Evolutionary conservation across 2,329 filamentous ascomycete genomes (phyloP).

Genomic region (Polychaeton citri): DNA sequence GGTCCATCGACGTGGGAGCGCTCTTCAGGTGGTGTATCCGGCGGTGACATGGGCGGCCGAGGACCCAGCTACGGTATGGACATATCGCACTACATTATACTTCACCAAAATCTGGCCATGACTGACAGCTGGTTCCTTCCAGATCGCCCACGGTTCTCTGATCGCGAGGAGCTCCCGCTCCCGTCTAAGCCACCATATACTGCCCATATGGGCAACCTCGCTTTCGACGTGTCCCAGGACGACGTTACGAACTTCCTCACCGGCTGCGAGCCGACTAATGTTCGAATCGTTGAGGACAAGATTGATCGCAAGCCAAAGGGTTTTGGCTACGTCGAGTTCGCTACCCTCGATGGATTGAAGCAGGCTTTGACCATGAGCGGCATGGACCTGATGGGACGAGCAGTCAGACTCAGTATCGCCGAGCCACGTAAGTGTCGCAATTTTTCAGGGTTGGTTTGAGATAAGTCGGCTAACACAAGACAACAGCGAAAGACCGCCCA

Average conservation of each 20-base stretch:
- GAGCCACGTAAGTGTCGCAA: constrained; percentile 70
- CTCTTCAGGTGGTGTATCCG: constrained; percentile 16
- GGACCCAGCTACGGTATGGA: constrained; percentile 19
- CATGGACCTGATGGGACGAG: constrained; percentile 70
- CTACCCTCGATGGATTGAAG: constrained; percentile 74
- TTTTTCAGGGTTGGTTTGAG: no score
- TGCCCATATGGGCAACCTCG: constrained; percentile 89
- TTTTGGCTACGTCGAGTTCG: constrained; percentile 95
- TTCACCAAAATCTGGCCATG: background rate
- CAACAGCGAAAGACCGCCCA: constrained; percentile 68
- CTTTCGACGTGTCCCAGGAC: constrained; percentile 78
- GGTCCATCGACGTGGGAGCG: constrained; percentile 16
- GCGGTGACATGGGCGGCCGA: constrained; percentile 9
- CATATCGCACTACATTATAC: no score
- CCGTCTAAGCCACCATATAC: constrained; percentile 90
- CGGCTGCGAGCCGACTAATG: constrained; percentile 73
- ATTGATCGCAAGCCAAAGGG: constrained; percentile 89
- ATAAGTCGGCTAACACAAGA: background rate
- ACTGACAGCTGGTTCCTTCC: constrained; percentile 5
- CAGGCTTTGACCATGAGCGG: constrained; percentile 77
- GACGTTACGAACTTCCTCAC: constrained; percentile 77
- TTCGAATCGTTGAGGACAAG: constrained; percentile 95
- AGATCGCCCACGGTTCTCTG: constrained; percentile 23
- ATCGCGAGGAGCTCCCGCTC: constrained; percentile 67
- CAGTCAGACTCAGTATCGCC: constrained; percentile 86